Base-by-base conservation (phyloP, 1,139 yeast genomes). In the Pichia sp. region DNA sequence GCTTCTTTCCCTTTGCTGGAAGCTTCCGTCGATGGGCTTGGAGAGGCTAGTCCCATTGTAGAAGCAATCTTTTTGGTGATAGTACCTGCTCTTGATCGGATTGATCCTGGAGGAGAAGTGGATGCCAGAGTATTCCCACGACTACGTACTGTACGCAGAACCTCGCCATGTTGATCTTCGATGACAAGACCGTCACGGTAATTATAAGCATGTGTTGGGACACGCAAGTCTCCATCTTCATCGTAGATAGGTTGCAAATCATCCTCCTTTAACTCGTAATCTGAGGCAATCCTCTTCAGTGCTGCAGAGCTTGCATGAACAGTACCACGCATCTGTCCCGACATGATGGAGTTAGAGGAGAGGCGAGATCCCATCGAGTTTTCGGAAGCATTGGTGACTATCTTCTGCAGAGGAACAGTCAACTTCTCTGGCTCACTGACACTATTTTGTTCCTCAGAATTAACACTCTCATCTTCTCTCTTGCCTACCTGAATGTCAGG, bases 131-230 rank as follows among this genome's bases (percentile, higher is more conserved):
- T 45, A 22, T 49, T 44, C n/a, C 46, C 19, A 34, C 53, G 50
- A 36, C 57, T 55, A 18, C 50, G 49, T 22, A 65, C 58, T 3
- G 64, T 62, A 19, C 53, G 58, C 49, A 91, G 63, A 42, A 89
- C 75, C 63, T 91, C 97, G 51, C 98, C 98, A 51, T 81, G 75
- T 54, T 77, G 79, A 67, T 89, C 95, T 65, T 91, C 99, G 55
- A 91, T 74, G 51, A 91, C 78, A 44, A 90, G 67, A 42, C 76
- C 72, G 43, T 73, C 63, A 26, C 96, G 96, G 63, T 88, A 96
- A 55, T 80, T 82, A 66, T 80, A 91, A 0, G 89, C 93, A 26
- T 78, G 73, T 1, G 78, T 69, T 10, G 72, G 70, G 4, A 61
- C 46, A 34, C 66, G 58, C 18, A 63, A 25, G 16, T 60, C 62